phyloP scores from a whole-genome alignment of 2,329 filamentous ascomycete genomes.

The Cytospora paraplurivora region DNA sequence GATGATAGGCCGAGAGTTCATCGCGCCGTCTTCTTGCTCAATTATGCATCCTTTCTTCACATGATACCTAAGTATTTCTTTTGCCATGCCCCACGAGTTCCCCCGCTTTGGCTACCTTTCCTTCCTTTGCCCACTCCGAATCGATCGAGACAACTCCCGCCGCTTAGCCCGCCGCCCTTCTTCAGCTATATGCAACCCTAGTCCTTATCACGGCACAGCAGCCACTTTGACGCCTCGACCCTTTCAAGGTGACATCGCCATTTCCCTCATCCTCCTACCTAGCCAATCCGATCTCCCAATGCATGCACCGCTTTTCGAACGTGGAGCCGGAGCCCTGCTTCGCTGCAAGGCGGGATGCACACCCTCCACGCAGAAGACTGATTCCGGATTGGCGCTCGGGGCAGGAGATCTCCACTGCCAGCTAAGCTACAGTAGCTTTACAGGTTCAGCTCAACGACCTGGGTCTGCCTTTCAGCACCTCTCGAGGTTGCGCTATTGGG shows the following conservation, averaged over 20 bases:
- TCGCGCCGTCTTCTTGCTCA: background rate
- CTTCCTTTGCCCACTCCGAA: slow-evolving; percentile 16
- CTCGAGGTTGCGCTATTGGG: too few species aligned
- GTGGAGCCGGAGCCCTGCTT: background rate
- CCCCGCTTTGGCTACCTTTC: slow-evolving; percentile 2
- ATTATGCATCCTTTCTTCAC: background rate
- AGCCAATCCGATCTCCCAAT: background rate
- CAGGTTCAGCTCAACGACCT: too few species aligned
- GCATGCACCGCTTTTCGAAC: background rate
- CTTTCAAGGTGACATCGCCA: slow-evolving; percentile 20
- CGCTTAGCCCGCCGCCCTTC: background rate
- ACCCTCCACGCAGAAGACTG: background rate
- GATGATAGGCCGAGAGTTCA: background rate
- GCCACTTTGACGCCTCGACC: slow-evolving; percentile 17
- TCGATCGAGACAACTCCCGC: slow-evolving; percentile 19
- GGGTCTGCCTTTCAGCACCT: too few species aligned
- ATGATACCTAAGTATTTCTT: background rate
- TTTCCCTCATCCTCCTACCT: background rate
- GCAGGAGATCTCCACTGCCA: background rate
- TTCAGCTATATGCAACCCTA: background rate
- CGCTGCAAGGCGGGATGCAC: background rate
- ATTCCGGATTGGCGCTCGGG: background rate
- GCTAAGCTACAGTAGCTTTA: too few species aligned
- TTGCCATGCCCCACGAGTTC: slow-evolving; percentile 12
- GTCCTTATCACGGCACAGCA: slow-evolving; percentile 13